Evolutionary conservation across 83 land plant species (phyloP), one percentile per base, ranked within the genome.

Genomic region (Thuja plicata): DNA sequence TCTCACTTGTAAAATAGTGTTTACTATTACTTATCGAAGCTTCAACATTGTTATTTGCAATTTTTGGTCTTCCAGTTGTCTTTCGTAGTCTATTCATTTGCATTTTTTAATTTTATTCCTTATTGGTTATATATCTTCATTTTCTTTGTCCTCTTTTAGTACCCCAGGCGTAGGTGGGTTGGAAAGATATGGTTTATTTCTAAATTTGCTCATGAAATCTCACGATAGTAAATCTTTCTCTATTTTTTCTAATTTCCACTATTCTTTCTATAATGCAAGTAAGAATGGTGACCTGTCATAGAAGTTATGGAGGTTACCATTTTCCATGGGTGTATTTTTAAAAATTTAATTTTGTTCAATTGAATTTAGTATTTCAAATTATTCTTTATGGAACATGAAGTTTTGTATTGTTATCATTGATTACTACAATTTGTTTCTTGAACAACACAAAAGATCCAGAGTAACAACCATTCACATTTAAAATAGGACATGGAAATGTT

Each of bases 361-460:
- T 50, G 30, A n/a, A 48, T 40, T 85, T 15, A 15, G 50, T 50
- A 13, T 32, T 57, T 48, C n/a, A 3, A 46, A 41, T 34, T 4
- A 34, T 34, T n/a, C 34, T 15, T 32, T 50, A 10, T 70, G 70
- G 37, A 50, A 81, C 19, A 37, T 6, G 62, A 88, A 54, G 17
- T 70, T 62, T 57, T 60, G 24, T 19, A 57, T 2, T 76, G 16
- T 88, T 77, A 50, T 45, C 38, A 52, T 52, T 89, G 30, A 52
- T 38, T 89, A 1, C 87, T 88, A 81, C 24, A 54, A n/a, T 84
- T 79, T 17, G 62, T 78, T 78, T 88, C 85, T 88, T 55, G 45
- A 40, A 79, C 83, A 95, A 95, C 95, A 95, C 96, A 38, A 95
- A 95, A 87, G 96, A 95, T 90, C 92, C 94, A 77, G 96, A 95